These are phyloP conservation scores for Stagonosporopsis rhizophila DNA, from an alignment of 2,329 filamentous ascomycete species.

Conservation along the genomic window DNA sequence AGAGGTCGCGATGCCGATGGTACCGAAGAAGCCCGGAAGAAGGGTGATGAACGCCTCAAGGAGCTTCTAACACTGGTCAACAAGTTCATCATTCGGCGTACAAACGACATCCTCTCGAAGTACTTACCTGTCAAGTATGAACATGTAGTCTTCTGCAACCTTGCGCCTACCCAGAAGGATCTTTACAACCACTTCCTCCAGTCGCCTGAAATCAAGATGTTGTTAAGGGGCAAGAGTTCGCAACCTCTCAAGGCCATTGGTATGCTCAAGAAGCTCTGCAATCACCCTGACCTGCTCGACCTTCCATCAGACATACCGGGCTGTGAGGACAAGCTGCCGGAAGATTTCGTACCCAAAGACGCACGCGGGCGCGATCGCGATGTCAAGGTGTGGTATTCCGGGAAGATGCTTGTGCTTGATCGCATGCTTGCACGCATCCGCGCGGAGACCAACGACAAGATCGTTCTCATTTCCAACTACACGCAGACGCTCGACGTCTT, in stretches of 20 bases:
- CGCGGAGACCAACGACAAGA: conserved; percentile 97
- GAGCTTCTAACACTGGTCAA: conserved; percentile 89
- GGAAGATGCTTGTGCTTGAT: conserved; percentile 98
- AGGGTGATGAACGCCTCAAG: conserved; percentile 80
- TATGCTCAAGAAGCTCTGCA: conserved; percentile 97
- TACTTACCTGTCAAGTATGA: conserved; percentile 98
- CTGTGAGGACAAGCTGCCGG: conserved; percentile 79
- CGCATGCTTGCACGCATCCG: conserved; percentile 96
- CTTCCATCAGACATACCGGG: conserved; percentile 85
- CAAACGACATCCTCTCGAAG: conserved; percentile 97
- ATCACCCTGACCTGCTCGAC: conserved; percentile 92
- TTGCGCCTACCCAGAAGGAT: conserved; percentile 89
- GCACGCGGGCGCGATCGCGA: conserved; percentile 88
- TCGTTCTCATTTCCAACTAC: conserved; percentile 98
- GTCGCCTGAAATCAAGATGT: conserved; percentile 90
- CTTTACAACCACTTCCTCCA: conserved; percentile 98
- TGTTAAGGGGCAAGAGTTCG: conserved; percentile 91
- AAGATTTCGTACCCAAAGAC: conserved; percentile 89
- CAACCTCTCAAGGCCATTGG: conserved; percentile 97
- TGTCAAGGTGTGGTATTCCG: conserved; percentile 93
- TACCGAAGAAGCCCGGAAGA: conserved; percentile 79
- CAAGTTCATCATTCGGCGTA: conserved; percentile 97
- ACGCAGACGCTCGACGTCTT: conserved; percentile 96
- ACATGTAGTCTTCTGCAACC: conserved; percentile 96
- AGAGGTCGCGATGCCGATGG: conserved; percentile 90